A percentile compares a stretch with the other conserved stretches of the same genome.
These are phyloP conservation scores for Termitomyces sp. DNA, from an alignment of 768 basidiomycete genomes.

Conservation along the genomic window DNA sequence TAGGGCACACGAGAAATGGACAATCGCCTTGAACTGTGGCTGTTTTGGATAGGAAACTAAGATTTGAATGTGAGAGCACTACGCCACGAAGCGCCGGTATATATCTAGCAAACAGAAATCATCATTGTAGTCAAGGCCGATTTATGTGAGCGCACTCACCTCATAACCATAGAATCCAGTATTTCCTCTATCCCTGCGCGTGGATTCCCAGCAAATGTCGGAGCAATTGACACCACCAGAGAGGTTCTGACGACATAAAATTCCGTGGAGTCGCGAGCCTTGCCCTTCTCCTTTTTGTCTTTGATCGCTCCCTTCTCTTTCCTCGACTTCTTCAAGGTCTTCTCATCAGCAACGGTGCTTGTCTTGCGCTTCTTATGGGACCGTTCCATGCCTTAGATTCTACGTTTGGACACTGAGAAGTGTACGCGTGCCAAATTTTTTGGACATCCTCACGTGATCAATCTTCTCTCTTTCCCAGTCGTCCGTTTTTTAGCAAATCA, in stretches of 20 bases:
- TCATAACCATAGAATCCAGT: constrained; percentile 94
- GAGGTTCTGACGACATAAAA: constrained; percentile 63
- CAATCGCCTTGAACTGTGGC: constrained; percentile 77
- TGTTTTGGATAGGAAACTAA: constrained; percentile 57
- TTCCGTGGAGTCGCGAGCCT: constrained; percentile 36
- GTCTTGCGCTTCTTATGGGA: constrained; percentile 47
- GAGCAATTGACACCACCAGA: constrained; percentile 71
- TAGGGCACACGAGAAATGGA: constrained; percentile 73
- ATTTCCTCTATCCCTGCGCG: constrained; percentile 77
- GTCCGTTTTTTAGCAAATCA: neutral
- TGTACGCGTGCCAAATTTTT: constrained; percentile 7
- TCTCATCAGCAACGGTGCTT: constrained; percentile 17
- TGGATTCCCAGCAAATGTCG: constrained; percentile 73
- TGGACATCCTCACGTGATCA: constrained; percentile 7
- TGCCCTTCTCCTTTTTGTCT: constrained; percentile 30
- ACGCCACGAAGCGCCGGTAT: constrained; percentile 85
- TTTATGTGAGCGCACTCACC: constrained; percentile 41
- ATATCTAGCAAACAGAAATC: constrained; percentile 49
- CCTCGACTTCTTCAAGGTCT: constrained; percentile 32
- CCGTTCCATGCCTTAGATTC: constrained; percentile 18
- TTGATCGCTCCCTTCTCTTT: constrained; percentile 29
- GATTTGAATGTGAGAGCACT: constrained; percentile 78
- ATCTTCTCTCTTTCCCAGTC: neutral
- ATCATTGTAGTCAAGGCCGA: neutral
- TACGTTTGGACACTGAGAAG: neutral